Base-by-base conservation (phyloP, 371 early-diverging fungal species). In the Batkoa obscura region DNA sequence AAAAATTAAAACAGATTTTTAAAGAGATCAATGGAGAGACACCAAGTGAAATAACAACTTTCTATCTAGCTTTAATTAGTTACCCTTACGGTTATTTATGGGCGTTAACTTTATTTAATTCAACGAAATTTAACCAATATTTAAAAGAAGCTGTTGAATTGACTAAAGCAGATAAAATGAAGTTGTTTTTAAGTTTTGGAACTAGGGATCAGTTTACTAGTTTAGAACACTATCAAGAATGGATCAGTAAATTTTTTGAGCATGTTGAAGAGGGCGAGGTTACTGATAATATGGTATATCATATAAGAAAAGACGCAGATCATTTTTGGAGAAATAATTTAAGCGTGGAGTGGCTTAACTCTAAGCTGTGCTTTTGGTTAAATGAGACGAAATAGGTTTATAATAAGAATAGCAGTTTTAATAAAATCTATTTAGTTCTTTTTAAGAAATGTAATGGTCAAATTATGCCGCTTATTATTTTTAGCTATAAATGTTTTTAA, bases 141-240 rank as follows among this genome's bases (percentile, higher is more conserved):
- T 38, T 37, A 3, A 50, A 12, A 13, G 39, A 39, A n/a, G 12
- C n/a, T 13, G 38, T 53, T 33, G 8, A 34, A 37, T 34, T 31
- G 1, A 30, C 34, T 30, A 38, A 3, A 42, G 31, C 23, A 4
- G 12, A 30, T 13, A 5, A 35, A 50, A 23, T 37, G 55, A 30
- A 43, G 30, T 41, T 17, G 15, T 38, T 12, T 6, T 23, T 43
- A 56, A 47, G 1, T 48, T 30, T 34, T 2, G 39, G 45, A 50
- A 4, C n/a, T 1, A 33, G 23, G 12, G 56, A 55, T 41, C 45
- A 55, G 13, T 46, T 55, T 43, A 33, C 42, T 71, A 46, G 45
- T 45, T 8, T 4, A 4, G 4, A 45, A 23, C 9, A 15, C 10
- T n/a, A 45, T 15, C 8, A 45, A 45, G 39, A 15, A 15, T 45